phyloP scores from a whole-genome alignment of 192 early-diverging fungal genomes.

The Funneliformis mosseae region DNA sequence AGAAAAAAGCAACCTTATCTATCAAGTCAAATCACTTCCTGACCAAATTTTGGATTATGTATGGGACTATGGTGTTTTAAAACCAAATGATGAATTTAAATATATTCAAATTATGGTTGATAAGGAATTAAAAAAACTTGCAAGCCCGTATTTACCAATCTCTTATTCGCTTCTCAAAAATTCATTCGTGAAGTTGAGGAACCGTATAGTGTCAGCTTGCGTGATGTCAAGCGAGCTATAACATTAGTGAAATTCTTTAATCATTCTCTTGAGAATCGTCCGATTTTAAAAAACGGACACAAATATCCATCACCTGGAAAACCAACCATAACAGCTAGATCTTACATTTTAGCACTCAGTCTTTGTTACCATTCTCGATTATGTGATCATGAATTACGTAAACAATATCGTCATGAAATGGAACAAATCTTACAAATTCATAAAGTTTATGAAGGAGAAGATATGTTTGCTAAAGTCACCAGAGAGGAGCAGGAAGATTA shows the following conservation, averaged over 20 bases:
- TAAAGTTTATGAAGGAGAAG: not conserved
- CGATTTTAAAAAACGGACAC: not conserved
- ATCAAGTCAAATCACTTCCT: not conserved
- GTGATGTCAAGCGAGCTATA: conserved; percentile 31
- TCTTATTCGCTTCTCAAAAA: conserved; percentile 27
- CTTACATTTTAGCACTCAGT: conserved; percentile 11
- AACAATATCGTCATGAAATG: conserved; percentile 16
- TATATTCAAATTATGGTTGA: not conserved
- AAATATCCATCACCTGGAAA: too few species aligned
- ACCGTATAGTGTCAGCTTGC: conserved; percentile 20
- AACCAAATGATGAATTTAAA: too few species aligned
- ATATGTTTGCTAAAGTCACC: not conserved
- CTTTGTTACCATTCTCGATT: conserved; percentile 25
- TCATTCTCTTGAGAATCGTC: conserved; percentile 17
- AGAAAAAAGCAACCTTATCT: too few species aligned
- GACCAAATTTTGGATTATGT: conserved; percentile 11
- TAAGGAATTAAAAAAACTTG: too few species aligned
- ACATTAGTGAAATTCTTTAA: conserved; percentile 7
- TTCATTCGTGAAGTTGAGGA: conserved; percentile 27
- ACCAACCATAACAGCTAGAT: too few species aligned
- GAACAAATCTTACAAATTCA: not conserved
- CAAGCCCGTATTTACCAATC: not conserved
- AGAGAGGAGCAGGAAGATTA: conserved; percentile 17
- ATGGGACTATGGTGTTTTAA: too few species aligned
- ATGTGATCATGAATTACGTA: conserved; percentile 10